These are phyloP conservation scores for Asterochloris sp. DNA, from an alignment of 139 green algal genomes.

Conservation along the genomic window DNA sequence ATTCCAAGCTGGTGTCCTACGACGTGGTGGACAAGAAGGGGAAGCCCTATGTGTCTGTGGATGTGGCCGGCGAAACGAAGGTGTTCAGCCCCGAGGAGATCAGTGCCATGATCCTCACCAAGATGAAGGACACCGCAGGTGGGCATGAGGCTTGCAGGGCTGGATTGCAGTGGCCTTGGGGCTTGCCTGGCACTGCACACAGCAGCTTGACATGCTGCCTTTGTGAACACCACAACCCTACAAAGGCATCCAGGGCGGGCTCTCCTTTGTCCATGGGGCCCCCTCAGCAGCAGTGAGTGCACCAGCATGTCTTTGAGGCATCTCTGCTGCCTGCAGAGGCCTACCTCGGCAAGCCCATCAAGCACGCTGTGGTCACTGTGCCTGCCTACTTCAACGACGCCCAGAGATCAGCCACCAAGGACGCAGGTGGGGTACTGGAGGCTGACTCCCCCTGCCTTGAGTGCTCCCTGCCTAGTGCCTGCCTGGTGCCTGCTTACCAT, in stretches of 20 bases:
- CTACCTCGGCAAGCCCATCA: slow-evolving; percentile 73
- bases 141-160: neutral
- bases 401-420: slow-evolving; percentile 97
- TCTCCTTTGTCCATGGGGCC: too few relatives aligned
- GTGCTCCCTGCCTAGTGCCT: too few relatives aligned
- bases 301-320: neutral
- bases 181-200: too few relatives aligned
- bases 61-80: slow-evolving; percentile 48
- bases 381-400: slow-evolving; percentile 99
- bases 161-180: too few relatives aligned
- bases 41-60: slow-evolving; percentile 94
- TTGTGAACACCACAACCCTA: too few relatives aligned
- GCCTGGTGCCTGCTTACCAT: too few relatives aligned
- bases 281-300: too few relatives aligned
- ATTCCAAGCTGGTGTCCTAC: slow-evolving; percentile 96
- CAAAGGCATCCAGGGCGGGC: too few relatives aligned
- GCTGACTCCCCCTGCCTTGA: slow-evolving; percentile 30
- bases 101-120: slow-evolving; percentile 95
- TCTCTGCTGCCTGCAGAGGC: slow-evolving; percentile 35
- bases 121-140: slow-evolving; percentile 85
- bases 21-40: slow-evolving; percentile 88
- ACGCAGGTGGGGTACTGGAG: slow-evolving; percentile 59
- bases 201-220: too few relatives aligned
- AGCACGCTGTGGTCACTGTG: slow-evolving; percentile 88
- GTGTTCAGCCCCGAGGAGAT: slow-evolving; percentile 94